Conservation (phyloP, 73 alveolate species). For the Uronychia binucleata region DNA sequence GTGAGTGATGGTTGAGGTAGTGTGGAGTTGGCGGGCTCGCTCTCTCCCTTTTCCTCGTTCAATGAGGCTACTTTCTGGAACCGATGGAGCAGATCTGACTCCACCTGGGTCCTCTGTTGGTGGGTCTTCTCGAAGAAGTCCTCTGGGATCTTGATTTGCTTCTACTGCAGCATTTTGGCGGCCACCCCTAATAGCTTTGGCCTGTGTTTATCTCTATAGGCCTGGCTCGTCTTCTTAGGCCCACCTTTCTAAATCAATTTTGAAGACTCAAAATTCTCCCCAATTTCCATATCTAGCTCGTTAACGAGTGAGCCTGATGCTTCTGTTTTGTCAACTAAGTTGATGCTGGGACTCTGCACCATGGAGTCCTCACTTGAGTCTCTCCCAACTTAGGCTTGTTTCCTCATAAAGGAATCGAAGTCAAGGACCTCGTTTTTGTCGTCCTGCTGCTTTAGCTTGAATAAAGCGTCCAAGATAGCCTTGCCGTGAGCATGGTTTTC, state of each 20-base stretch:
- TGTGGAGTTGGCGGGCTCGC: not conserved
- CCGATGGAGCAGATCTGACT: not conserved
- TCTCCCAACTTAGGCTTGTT: not conserved
- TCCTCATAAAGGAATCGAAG: not conserved
- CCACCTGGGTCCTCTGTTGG: not conserved
- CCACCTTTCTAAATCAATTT: too few species aligned
- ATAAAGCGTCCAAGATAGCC: slow-evolving; percentile 49
- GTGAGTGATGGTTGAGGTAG: slow-evolving; percentile 3
- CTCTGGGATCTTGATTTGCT: not conserved
- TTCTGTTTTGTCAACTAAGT: not conserved
- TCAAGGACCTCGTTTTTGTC: not conserved
- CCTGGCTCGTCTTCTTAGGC: not conserved
- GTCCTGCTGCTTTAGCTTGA: slow-evolving; percentile 6
- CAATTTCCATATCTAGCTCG: not conserved
- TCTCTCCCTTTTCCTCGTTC: not conserved
- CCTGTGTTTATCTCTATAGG: not conserved
- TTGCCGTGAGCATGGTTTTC: slow-evolving; percentile 39
- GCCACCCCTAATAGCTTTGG: not conserved
- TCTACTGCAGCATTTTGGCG: not conserved
- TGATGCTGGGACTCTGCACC: not conserved
- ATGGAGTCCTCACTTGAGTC: not conserved
- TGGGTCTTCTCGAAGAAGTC: not conserved
- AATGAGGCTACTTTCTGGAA: not conserved
- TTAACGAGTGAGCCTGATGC: not conserved
- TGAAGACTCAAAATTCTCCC: not conserved